phyloP scores from a whole-genome alignment of 2,329 filamentous ascomycete genomes.

The Xylariaceae sp. region DNA sequence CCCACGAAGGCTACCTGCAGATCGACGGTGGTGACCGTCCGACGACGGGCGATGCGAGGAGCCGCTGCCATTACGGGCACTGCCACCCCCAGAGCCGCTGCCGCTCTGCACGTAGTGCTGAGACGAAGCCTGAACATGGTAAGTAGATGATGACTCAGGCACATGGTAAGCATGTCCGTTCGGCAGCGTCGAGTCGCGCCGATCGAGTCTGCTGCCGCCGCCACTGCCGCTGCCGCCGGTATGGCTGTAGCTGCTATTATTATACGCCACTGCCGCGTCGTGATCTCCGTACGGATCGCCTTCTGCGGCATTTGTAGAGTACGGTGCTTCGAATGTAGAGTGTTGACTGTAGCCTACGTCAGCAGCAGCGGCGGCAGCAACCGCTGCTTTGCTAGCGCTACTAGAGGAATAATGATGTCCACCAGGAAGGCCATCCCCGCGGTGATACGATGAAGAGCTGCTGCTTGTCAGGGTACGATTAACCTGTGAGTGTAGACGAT shows the following conservation, averaged over 20 bases:
- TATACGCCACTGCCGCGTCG: slow-evolving; percentile 21
- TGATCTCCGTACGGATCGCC: slow-evolving; percentile 20
- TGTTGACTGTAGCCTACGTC: slow-evolving; percentile 29
- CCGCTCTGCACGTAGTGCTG: slow-evolving; percentile 22
- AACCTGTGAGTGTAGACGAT: slow-evolving; percentile 33
- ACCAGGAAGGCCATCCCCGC: slow-evolving; percentile 23
- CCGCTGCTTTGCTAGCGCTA: too few species aligned
- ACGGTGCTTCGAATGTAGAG: slow-evolving; percentile 23
- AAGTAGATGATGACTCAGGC: slow-evolving; percentile 26
- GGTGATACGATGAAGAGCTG: slow-evolving; percentile 32
- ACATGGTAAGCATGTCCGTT: slow-evolving; percentile 36
- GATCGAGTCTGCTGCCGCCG: too few species aligned
- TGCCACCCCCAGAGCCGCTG: slow-evolving; percentile 5
- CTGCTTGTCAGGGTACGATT: slow-evolving; percentile 31
- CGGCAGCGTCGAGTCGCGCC: slow-evolving; percentile 28
- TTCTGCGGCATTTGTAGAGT: slow-evolving; percentile 14
- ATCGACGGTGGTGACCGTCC: slow-evolving; percentile 30
- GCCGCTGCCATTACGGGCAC: slow-evolving; percentile 19
- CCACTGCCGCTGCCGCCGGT: slow-evolving; percentile 19
- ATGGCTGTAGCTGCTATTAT: slow-evolving; percentile 30
- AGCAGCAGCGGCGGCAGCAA: slow-evolving; percentile 18
- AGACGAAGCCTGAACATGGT: slow-evolving; percentile 15
- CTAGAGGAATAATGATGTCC: too few species aligned
- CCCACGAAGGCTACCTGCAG: slow-evolving; percentile 32
- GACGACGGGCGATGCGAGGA: slow-evolving; percentile 23